A percentile compares a stretch with the other conserved stretches of the same genome.
These are phyloP conservation scores for Xylaria sp. DNA, from an alignment of 495 filamentous ascomycete species.

Conservation along the genomic window DNA sequence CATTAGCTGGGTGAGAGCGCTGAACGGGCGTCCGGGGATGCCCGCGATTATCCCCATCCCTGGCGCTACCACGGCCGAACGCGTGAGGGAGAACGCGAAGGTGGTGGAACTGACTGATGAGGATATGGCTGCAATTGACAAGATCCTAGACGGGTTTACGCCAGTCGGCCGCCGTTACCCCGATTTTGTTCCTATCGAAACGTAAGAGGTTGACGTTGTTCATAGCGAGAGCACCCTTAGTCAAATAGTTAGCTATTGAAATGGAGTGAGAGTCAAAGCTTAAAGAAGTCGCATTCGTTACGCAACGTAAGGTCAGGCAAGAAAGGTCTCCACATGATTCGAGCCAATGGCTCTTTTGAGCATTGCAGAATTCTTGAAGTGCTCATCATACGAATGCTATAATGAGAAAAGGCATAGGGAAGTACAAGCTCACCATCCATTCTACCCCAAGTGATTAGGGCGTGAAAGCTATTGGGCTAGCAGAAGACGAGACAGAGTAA, in stretches of 20 bases:
- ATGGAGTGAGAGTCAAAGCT: background rate
- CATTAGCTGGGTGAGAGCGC: conserved; percentile 68
- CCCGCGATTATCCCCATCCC: conserved; percentile 84
- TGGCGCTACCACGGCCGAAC: conserved; percentile 62
- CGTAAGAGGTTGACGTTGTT: conserved; percentile 31
- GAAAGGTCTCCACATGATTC: conserved; percentile 37
- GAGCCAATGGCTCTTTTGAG: conserved; percentile 47
- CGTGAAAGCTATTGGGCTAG: background rate
- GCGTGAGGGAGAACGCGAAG: conserved; percentile 59
- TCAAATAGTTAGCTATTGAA: background rate
- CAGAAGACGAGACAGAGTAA: background rate
- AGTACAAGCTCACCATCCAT: conserved; percentile 2
- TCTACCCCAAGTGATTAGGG: background rate
- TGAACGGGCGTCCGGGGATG: conserved; percentile 59
- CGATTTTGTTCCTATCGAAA: conserved; percentile 38
- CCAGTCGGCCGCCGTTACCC: conserved; percentile 53
- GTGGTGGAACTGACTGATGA: conserved; percentile 52
- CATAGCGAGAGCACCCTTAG: background rate
- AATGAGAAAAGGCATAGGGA: background rate
- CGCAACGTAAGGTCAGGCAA: conserved; percentile 36
- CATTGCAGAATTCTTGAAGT: conserved; percentile 65
- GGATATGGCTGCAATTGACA: conserved; percentile 60
- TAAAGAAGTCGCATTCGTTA: conserved; percentile 1
- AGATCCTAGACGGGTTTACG: conserved; percentile 50
- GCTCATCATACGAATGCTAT: conserved; percentile 49